Conservation (phyloP, 108 stramenopile genomes). For the Conticribra weissflogii region DNA sequence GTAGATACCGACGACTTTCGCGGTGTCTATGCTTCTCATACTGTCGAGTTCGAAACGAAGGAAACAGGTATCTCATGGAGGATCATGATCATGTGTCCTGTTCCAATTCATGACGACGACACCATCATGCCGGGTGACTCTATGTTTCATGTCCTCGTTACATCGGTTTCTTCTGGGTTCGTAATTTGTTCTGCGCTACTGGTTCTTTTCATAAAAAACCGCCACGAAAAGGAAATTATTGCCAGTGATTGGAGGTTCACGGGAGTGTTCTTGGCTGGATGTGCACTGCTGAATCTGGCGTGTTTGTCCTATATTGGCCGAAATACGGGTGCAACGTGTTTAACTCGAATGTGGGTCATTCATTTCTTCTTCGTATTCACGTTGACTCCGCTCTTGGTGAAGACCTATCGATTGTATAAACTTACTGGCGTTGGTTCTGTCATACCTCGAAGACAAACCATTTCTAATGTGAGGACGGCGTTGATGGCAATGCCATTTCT, state of each 20-base stretch:
- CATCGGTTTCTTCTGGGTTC: slow-evolving; percentile 8
- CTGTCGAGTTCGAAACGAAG: background rate
- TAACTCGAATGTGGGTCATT: slow-evolving; percentile 55
- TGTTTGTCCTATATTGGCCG: slow-evolving; percentile 35
- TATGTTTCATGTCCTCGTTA: slow-evolving; percentile 22
- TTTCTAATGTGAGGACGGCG: slow-evolving; percentile 28
- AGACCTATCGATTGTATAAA: slow-evolving; percentile 51
- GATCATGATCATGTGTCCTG: slow-evolving; percentile 38
- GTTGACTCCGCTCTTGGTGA: slow-evolving; percentile 50
- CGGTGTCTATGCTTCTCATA: slow-evolving; percentile 15
- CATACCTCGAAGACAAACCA: slow-evolving; percentile 14
- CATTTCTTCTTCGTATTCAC: slow-evolving; percentile 42
- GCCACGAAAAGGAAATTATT: slow-evolving; percentile 29
- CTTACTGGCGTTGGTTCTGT: slow-evolving; percentile 24
- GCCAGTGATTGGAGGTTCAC: slow-evolving; percentile 55
- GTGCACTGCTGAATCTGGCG: slow-evolving; percentile 44
- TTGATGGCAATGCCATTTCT: slow-evolving; percentile 40
- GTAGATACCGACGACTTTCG: background rate
- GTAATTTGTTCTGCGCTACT: slow-evolving; percentile 32
- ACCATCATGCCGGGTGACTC: slow-evolving; percentile 32
- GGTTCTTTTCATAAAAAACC: slow-evolving; percentile 26
- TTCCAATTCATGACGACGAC: slow-evolving; percentile 9
- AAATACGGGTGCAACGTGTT: slow-evolving; percentile 39
- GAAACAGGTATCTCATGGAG: slow-evolving; percentile 40
- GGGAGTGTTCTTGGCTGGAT: slow-evolving; percentile 50